Base-by-base conservation (phyloP, 495 filamentous ascomycete species). In the Hypoxylon perforatum region DNA sequence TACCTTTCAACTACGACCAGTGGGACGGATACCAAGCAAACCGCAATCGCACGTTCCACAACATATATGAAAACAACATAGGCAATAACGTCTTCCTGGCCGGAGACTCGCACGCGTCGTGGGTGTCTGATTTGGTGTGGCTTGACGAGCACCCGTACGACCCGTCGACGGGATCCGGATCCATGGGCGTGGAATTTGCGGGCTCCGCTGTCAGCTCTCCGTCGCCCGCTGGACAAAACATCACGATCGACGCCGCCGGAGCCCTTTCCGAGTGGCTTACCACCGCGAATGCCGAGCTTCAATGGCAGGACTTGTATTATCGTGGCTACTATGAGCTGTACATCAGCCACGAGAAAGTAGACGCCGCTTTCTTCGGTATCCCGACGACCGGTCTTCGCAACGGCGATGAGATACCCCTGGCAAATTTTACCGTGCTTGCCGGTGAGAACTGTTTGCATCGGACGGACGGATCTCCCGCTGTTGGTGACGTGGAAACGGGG, bases 271-370 rank as follows among this genome's bases (percentile, higher is more conserved):
- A 76, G 12, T 74, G 69, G 28, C 75, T 86, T 15, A 77, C 84
- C n/a, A 65, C 70, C n/a, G 75, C 73, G 39, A 89, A 87, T 62
- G 48, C 71, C 10, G 86, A 87, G 57, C 77, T 90, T 18, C 84
- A 87, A 65, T 90, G 87, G 87, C 83, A 86, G 44, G 87, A 89
- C 38, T 69, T 84, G 10, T 89, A 88, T 70, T 90, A 89, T 69
- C 77, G 87, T 46, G 87, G 84, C 0, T 86, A 85, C 42, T 89
- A 84, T 65, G 81, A 87, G 35, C 71, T 89, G 6, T 75, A 79
- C 50, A 62, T 88, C 6, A 73, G 69, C 17, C 80, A 83, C 63
- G 74, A 82, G 35, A 74, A 78, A 28, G 80, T 87, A 30, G 76
- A 80, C 35, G 86, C 87, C 3, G 76, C 71, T 41, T 89, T 77